Evolutionary conservation across 2,329 filamentous ascomycete species (phyloP), one percentile per base, ranked within the genome.

Genomic region (Elsinoe batatas): DNA sequence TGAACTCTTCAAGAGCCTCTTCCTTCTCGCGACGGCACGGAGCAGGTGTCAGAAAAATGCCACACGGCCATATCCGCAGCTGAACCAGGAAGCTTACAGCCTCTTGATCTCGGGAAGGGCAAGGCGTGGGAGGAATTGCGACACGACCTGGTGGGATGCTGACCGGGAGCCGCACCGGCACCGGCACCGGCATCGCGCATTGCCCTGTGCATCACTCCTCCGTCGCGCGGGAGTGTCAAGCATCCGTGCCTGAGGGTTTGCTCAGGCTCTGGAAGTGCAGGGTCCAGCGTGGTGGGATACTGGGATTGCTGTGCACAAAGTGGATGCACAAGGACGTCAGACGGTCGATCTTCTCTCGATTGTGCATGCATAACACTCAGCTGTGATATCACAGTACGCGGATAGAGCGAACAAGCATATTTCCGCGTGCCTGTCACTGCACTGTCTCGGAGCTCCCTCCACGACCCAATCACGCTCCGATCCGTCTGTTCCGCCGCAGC

Each of bases 231-330:
- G 40, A 44, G 40, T 4, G 18, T 49, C 26, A 35, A 8, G 26
- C 44, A 49, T 18, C 26, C 44, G 44, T 49, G 44, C 44, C 44
- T 49, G 26, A 49, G 44, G 44, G 32, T 49, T 30, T 49, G 26
- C 44, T 49, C 18, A 49, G 44, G 44, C 36, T 49, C 44, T 49
- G 26, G 44, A 49, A 33, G 26, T 6, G 26, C 43, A 13, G n/a
- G 3, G 22, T 22, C 22, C 22, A 22, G 22, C 22, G 22, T 5
- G 22, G 22, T 22, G 22, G 22, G 22, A 22, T 5, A 5, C 3
- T 22, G 22, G 22, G 22, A 22, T 22, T 3, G 22, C 22, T 22
- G 22, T 22, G 22, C 22, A 22, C 22, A 22, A 22, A n/a, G 22
- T 26, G 22, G 22, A 26, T 26, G 22, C 22, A 26, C 22, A 17